Conservation (phyloP, 2,329 filamentous ascomycete genomes). For the Sporothrix protearum region DNA sequence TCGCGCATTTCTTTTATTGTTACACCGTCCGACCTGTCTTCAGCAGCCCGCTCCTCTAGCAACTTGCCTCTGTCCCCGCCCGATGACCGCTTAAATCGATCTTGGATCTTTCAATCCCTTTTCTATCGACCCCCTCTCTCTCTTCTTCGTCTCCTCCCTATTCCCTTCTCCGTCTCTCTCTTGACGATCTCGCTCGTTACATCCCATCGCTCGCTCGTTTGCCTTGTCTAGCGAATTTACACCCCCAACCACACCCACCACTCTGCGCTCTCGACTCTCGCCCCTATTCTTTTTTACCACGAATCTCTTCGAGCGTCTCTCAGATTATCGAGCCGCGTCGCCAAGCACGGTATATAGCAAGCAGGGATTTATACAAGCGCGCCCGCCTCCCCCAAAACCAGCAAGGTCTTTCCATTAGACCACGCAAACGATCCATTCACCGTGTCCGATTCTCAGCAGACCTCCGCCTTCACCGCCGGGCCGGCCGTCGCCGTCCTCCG, state of each 20-base stretch:
- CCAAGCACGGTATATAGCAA: slow-evolving; percentile 3
- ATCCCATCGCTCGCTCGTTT: neutral
- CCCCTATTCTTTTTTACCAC: neutral
- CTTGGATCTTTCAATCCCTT: neutral
- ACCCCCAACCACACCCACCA: neutral
- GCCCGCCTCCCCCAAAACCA: neutral
- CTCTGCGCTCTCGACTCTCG: neutral
- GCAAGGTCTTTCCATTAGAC: neutral
- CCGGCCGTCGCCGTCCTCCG: slow-evolving; percentile 22
- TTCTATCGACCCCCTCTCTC: neutral
- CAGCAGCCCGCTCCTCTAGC: neutral
- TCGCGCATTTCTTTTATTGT: neutral
- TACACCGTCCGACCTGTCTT: neutral
- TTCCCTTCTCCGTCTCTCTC: neutral
- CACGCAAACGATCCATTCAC: slow-evolving; percentile 14
- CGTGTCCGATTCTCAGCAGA: slow-evolving; percentile 26
- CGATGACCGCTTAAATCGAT: slow-evolving; percentile 15
- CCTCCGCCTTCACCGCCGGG: slow-evolving; percentile 16
- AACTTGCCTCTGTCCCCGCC: neutral
- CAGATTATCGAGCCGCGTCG: neutral
- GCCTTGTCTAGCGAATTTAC: neutral
- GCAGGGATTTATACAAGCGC: neutral
- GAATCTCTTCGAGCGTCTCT: neutral
- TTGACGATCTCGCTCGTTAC: slow-evolving; percentile 3
- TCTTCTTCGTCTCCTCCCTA: neutral